Base-by-base conservation (phyloP, 2,329 filamentous ascomycete genomes). In the Kalaharituber pfeilii region DNA sequence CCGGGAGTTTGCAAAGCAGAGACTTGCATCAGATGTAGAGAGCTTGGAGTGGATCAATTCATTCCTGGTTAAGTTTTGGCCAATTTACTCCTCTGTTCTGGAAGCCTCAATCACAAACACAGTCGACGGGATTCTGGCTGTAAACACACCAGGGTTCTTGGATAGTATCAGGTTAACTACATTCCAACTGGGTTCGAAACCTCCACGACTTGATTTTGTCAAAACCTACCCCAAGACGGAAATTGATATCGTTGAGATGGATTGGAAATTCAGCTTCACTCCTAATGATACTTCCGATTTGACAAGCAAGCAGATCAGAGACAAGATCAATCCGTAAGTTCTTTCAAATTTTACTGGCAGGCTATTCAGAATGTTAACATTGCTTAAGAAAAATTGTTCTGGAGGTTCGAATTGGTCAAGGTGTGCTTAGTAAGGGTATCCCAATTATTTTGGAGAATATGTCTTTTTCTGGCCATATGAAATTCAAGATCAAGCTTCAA, bases 221-320 rank as follows among this genome's bases (percentile, higher is more conserved):
- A 96, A 94, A 74, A 94, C 91, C 0, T 95, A 98, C 64, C 89
- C 89, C 55, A 94, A 91, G 69, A 86, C 85, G 1, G 86, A 95
- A 62, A 88, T 95, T 59, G 91, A 98, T 66, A 81, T 88, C 56
- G 86, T 98, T 42, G 78, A 96, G 65, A 98, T 98, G 91, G 91
- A 98, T 67, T 98, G 91, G 91, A 94, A 94, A 65, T 98, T 98
- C 70, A 96, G 89, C 74, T 98, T 98, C 71, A 96, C 86, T 0
- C 91, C 91, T 29, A 96, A 91, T 62, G 93, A 98, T 68, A 84
- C 79, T 2, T 81, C 84, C 61, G 91, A 98, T 68, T 79, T 98
- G 76, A 98, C 91, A 1, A 74, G 82, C 1, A 80, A 83, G 57
- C 91, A 98, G 68, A 71, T 95, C 65, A 89, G 85, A 73, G 87